Evolutionary conservation across 1,139 yeast species (phyloP), one percentile per base, ranked within the genome.

Genomic region (Zygosaccharomyces sapae): DNA sequence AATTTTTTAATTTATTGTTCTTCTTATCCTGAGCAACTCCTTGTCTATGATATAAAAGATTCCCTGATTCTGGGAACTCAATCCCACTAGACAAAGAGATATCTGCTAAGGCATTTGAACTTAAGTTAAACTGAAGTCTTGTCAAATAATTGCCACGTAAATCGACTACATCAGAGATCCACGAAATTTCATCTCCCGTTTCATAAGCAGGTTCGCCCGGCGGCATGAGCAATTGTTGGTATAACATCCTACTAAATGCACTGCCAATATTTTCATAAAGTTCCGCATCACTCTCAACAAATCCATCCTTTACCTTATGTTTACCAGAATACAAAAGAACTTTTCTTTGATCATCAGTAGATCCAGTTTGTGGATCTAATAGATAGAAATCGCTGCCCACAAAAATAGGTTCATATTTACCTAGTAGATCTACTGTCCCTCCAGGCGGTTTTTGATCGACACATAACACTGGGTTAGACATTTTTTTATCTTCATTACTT

Each of bases 311-410:
- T 9, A 37, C 16, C 4, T 19, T 29, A 12, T 43, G 33, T n/a
- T 48, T 45, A 3, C 56, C 63, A 9, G 62, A 47, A 44, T 54
- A 60, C 47, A 62, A 33, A 13, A 62, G 38, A 10, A 51, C 35
- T 5, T 53, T 48, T 33, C 52, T 47, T 6, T 47, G 35, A 5
- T 43, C 22, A 5, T 33, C 31, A 3, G 39, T 22, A 12, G 33
- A 10, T n/a, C 22, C 18, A 10, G 22, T 39, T 27, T 45, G 41
- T 7, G 58, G 55, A 38, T 40, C 47, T 25, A 62, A 38, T 10
- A 56, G 49, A 42, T 60, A 62, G n/a, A 60, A 44, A 12, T 55
- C 59, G 41, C 49, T 46, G 1, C 62, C 64, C 5, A 60, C 48
- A 43, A 59, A 62, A 8, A 41, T 45, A 7, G 62, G 57, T 33